A percentile compares a stretch with the other conserved stretches of the same genome.
These are phyloP conservation scores for Omphalotus olearius DNA, from an alignment of 1,284 basidiomycete species.

Conservation along the genomic window DNA sequence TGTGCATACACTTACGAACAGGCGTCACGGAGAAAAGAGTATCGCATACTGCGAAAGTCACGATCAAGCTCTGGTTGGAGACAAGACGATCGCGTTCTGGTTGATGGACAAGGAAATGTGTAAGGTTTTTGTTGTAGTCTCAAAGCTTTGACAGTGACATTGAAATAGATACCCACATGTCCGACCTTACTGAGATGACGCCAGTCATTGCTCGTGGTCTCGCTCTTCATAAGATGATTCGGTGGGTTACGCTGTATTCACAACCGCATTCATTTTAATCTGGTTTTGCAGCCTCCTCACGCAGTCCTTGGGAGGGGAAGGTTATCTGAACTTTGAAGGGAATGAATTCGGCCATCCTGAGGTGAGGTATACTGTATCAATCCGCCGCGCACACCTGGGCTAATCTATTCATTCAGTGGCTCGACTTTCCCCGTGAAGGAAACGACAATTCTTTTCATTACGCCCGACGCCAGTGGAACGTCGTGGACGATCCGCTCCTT, in stretches of 20 bases:
- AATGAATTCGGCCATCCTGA: slow-evolving; percentile 99
- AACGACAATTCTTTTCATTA: slow-evolving; percentile 96
- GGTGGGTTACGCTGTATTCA: slow-evolving; percentile 43
- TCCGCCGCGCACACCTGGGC: not conserved
- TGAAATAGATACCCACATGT: slow-evolving; percentile 89
- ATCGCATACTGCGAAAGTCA: slow-evolving; percentile 96
- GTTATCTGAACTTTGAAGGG: slow-evolving; percentile 97
- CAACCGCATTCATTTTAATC: slow-evolving; percentile 7
- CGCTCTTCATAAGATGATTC: slow-evolving; percentile 95
- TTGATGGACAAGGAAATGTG: slow-evolving; percentile 99
- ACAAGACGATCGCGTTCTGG: slow-evolving; percentile 99
- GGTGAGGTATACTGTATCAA: slow-evolving; percentile 34
- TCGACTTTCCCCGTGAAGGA: slow-evolving; percentile 95
- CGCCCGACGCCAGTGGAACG: slow-evolving; percentile 93
- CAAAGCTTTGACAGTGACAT: slow-evolving; percentile 18
- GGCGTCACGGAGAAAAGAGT: slow-evolving; percentile 86
- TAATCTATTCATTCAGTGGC: slow-evolving; percentile 60
- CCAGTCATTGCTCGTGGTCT: slow-evolving; percentile 87
- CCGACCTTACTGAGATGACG: slow-evolving; percentile 83
- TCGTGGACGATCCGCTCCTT: slow-evolving; percentile 81
- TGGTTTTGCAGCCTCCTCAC: slow-evolving; percentile 66
- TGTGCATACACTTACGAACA: slow-evolving; percentile 86
- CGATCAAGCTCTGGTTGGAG: slow-evolving; percentile 96
- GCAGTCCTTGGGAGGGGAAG: slow-evolving; percentile 92
- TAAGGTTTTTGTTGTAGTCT: slow-evolving; percentile 35